phyloP scores from a whole-genome alignment of 257 asterid genomes.

The Jasminum sambac region DNA sequence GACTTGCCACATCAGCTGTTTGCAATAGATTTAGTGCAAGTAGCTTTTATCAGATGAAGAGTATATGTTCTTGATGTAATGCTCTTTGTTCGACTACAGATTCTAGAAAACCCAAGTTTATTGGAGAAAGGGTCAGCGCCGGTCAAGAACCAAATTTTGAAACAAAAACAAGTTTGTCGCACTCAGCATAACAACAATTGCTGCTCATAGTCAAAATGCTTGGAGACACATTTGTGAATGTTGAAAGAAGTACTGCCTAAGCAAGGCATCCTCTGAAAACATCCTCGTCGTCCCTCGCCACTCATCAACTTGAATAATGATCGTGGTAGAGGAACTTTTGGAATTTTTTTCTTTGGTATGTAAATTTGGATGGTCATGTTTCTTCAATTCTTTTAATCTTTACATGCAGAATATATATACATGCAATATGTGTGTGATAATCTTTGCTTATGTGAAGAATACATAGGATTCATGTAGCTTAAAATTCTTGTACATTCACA shows the following conservation, averaged over 20 bases:
- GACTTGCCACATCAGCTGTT: too few species aligned
- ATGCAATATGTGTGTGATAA: neutral
- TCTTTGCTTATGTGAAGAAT: neutral
- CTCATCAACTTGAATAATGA: neutral
- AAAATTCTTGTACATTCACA: neutral
- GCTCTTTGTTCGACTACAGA: slow-evolving; percentile 39
- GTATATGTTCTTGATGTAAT: neutral
- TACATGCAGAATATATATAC: slow-evolving; percentile 3
- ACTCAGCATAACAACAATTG: slow-evolving; percentile 34
- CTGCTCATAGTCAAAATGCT: slow-evolving; percentile 43
- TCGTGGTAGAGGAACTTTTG: slow-evolving; percentile 1
- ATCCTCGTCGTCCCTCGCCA: neutral
- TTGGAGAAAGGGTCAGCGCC: slow-evolving; percentile 81
- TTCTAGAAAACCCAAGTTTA: slow-evolving; percentile 73
- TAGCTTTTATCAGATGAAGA: too few species aligned
- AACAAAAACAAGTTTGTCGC: slow-evolving; percentile 40
- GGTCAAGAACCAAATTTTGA: slow-evolving; percentile 66
- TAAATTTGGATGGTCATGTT: slow-evolving; percentile 18
- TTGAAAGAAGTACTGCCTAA: slow-evolving; percentile 8
- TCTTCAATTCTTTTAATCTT: slow-evolving; percentile 31
- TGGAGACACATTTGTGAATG: neutral
- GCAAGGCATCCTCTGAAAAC: neutral
- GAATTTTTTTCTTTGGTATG: neutral
- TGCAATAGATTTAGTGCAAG: too few species aligned
- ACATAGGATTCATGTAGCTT: neutral